Evolutionary conservation across 495 filamentous ascomycete genomes (phyloP), one percentile per base, ranked within the genome.

Genomic region (Aspergillus funiculosus): DNA sequence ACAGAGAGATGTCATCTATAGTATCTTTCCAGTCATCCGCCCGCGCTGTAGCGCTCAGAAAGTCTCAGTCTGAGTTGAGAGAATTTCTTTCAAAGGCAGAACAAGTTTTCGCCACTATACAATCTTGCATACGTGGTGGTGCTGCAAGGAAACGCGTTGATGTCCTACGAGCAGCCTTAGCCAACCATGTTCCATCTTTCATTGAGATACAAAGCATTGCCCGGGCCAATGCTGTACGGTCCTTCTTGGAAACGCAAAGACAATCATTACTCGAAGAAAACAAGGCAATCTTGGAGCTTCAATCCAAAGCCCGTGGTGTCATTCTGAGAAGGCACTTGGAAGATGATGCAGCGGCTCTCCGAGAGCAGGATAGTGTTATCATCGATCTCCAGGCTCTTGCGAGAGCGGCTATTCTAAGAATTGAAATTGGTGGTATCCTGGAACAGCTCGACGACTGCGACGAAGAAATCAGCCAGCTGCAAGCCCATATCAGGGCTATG

Each of bases 371-470:
- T 7, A 46, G 66, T 2, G 57, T 64, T 4, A 80, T 95, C 47
- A 74, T 68, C 6, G 61, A 74, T 7, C 70, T 95, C 6, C 92
- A 99, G 61, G 76, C 84, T 7, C 71, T 77, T 20, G 72, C 76
- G 31, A 80, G 92, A 31, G 89, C 86, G 1, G 85, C 90, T 66
- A 64, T 92, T 20, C 66, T 85, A 4, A 78, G 92, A 27, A 79
- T 75, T 26, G 64, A 81, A n/a, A 70, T 95, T 28, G 89, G 84
- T 10, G 73, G 64, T 19, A 69, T 88, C 9, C 77, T 97, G 6
- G 73, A 72, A 20, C 69, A 85, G 48, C 77, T 99, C 0, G 89
- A 95, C 36, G 82, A 86, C 20, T 76, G 85, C 35, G 89, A 96
- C 53, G 81, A 86, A 21, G 78, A 83, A 48, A 67, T 89, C 30